Evolutionary conservation across 1,139 yeast species (phyloP).

Genomic region (Waltiozyma sp.): DNA sequence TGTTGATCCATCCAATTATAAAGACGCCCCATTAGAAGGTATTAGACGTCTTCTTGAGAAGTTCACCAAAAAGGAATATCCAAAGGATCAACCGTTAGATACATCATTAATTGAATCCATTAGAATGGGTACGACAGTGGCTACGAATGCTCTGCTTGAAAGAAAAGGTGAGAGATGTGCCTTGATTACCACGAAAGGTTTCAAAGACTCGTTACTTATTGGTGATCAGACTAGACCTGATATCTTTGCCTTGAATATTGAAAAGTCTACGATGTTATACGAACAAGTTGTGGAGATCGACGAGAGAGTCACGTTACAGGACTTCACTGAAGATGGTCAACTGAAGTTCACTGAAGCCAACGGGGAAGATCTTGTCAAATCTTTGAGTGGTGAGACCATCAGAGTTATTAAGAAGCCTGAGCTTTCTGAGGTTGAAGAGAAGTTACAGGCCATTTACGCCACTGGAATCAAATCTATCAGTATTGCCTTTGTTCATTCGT

Average conservation of each 20-base stretch:
- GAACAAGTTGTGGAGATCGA: slow-evolving; percentile 56
- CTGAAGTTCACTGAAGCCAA: slow-evolving; percentile 21
- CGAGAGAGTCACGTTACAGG: slow-evolving; percentile 64
- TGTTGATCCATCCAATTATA: slow-evolving; percentile 77
- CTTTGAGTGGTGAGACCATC: slow-evolving; percentile 56
- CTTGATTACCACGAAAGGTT: slow-evolving; percentile 54
- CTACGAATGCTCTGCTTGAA: slow-evolving; percentile 62
- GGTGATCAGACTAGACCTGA: slow-evolving; percentile 70
- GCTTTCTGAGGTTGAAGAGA: slow-evolving; percentile 26
- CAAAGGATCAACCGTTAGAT: slow-evolving; percentile 37
- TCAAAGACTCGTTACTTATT: slow-evolving; percentile 49
- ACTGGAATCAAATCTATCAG: slow-evolving; percentile 58
- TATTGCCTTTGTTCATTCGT: slow-evolving; percentile 58
- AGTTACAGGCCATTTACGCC: slow-evolving; percentile 32
- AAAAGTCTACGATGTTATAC: slow-evolving; percentile 48
- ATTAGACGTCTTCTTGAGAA: slow-evolving; percentile 65
- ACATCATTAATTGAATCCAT: slow-evolving; percentile 42
- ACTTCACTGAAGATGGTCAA: slow-evolving; percentile 49
- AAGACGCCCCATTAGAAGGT: slow-evolving; percentile 88
- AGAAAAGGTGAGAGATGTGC: slow-evolving; percentile 60
- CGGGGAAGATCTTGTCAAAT: slow-evolving; percentile 28
- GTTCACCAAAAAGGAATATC: slow-evolving; percentile 38
- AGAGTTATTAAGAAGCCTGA: slow-evolving; percentile 42
- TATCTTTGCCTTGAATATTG: slow-evolving; percentile 38
- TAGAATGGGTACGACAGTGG: slow-evolving; percentile 75